These are phyloP conservation scores for Phytophthora kernoviae DNA, from an alignment of 352 stramenopile genomes.

Conservation along the genomic window DNA sequence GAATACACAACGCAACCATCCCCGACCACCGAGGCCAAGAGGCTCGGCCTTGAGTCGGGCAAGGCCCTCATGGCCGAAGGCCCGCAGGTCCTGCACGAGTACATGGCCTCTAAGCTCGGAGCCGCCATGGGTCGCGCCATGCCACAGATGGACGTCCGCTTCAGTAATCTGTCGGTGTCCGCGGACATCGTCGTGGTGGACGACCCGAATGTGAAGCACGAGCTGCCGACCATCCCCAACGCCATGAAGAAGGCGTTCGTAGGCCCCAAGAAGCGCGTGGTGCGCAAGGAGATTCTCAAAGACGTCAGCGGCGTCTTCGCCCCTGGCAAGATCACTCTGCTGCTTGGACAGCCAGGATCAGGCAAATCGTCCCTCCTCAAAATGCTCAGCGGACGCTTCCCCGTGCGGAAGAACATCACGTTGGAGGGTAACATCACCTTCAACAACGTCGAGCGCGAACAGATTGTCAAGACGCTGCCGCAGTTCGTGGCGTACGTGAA, in stretches of 20 bases:
- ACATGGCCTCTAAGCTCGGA: conserved; percentile 35
- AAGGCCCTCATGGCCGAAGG: conserved; percentile 36
- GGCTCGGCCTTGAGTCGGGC: conserved; percentile 25
- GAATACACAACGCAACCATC: conserved; percentile 13
- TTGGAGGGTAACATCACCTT: conserved; percentile 43
- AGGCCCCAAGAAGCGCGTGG: conserved; percentile 27
- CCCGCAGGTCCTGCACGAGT: conserved; percentile 36
- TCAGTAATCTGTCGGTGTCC: conserved; percentile 45
- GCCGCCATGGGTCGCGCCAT: conserved; percentile 32
- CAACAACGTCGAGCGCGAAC: conserved; percentile 36
- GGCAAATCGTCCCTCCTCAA: conserved; percentile 53
- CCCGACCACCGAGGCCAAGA: conserved; percentile 23
- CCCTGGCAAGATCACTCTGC: conserved; percentile 42
- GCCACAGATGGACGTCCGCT: conserved; percentile 54
- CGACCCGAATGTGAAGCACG: conserved; percentile 8
- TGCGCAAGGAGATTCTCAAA: conserved; percentile 45
- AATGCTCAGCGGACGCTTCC: conserved; percentile 45
- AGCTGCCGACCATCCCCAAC: conserved; percentile 31
- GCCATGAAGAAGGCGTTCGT: conserved; percentile 34
- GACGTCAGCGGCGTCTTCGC: conserved; percentile 37
- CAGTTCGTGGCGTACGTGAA: conserved; percentile 55
- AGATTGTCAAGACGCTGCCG: conserved; percentile 38
- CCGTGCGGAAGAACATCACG: conserved; percentile 38
- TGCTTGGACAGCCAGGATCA: conserved; percentile 39
- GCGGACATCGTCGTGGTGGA: conserved; percentile 30